A percentile compares a stretch with the other conserved stretches of the same genome.
Evolutionary conservation across 1,139 yeast genomes (phyloP).

Genomic region (Waltiozyma sp.): DNA sequence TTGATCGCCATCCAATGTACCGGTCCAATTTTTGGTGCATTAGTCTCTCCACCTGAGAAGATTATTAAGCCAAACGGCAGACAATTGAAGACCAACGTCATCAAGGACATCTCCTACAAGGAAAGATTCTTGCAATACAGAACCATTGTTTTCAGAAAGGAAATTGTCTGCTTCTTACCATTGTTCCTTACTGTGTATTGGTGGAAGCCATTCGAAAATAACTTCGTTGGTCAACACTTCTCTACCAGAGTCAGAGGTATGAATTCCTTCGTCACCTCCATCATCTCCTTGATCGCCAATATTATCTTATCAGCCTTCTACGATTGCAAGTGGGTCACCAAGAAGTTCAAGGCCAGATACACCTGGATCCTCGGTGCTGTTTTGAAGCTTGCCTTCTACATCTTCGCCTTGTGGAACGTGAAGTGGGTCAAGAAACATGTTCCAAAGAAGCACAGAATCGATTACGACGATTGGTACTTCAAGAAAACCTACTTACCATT

Average conservation of each 20-base stretch:
- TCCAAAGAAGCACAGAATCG: slow-evolving; percentile 11
- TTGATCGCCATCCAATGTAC: slow-evolving; percentile 16
- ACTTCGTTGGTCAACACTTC: slow-evolving; percentile 19
- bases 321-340: slow-evolving; percentile 7
- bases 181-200: slow-evolving; percentile 12
- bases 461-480: slow-evolving; percentile 17
- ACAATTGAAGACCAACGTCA: background rate
- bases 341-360: slow-evolving; percentile 7
- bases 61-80: slow-evolving; percentile 13
- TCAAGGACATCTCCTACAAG: slow-evolving; percentile 1
- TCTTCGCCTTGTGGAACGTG: slow-evolving; percentile 17
- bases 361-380: slow-evolving; percentile 13
- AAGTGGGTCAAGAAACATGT: slow-evolving; percentile 8
- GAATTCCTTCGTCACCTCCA: slow-evolving; percentile 17
- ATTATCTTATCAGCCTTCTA: slow-evolving; percentile 11
- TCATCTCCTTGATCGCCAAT: slow-evolving; percentile 14
- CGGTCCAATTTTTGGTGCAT: slow-evolving; percentile 12
- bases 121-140: slow-evolving; percentile 7
- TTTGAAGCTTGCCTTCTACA: slow-evolving; percentile 12
- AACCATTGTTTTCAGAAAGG: slow-evolving; percentile 4
- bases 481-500: slow-evolving; percentile 16
- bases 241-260: slow-evolving; percentile 19
- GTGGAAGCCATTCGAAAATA: slow-evolving; percentile 18
- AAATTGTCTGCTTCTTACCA: slow-evolving; percentile 6
- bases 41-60: slow-evolving; percentile 15